These are phyloP conservation scores for Cladochytrium replicatum DNA, from an alignment of 192 early-diverging fungal genomes.

Conservation along the genomic window DNA sequence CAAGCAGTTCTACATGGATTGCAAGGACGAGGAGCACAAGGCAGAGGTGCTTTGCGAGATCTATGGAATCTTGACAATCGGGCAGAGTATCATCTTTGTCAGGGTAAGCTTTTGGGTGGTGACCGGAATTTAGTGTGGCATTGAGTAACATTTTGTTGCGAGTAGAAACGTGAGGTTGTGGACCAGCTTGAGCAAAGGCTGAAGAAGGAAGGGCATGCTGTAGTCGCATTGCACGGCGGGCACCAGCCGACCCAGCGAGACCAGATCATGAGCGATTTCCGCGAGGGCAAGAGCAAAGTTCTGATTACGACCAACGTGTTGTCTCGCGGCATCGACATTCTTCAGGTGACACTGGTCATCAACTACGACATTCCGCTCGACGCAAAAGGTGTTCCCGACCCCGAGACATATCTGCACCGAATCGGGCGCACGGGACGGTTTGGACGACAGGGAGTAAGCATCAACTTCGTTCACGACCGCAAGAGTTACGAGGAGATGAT, in stretches of 20 bases:
- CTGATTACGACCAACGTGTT: constrained; percentile 96
- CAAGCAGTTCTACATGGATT: constrained; percentile 97
- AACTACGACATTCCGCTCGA: constrained; percentile 93
- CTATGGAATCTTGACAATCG: constrained; percentile 73
- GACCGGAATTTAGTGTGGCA: neutral
- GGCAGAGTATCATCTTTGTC: constrained; percentile 96
- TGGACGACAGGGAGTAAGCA: constrained; percentile 83
- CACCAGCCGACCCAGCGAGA: constrained; percentile 72
- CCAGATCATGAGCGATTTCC: constrained; percentile 85
- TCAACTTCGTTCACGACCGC: constrained; percentile 89
- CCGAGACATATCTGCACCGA: constrained; percentile 93
- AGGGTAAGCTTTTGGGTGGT: constrained; percentile 47
- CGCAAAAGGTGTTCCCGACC: constrained; percentile 54
- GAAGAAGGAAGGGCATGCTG: constrained; percentile 71
- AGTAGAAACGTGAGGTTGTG: constrained; percentile 66
- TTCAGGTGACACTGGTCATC: constrained; percentile 89
- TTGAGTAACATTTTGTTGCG: no score
- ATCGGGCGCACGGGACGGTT: constrained; percentile 97
- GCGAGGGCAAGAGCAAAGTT: constrained; percentile 81
- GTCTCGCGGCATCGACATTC: constrained; percentile 94
- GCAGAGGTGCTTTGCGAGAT: constrained; percentile 36
- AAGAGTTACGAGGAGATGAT: constrained; percentile 67
- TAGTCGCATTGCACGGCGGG: constrained; percentile 77
- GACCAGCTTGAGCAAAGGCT: constrained; percentile 66
- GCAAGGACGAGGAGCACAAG: constrained; percentile 68